These are phyloP conservation scores for Mrakia frigida DNA, from an alignment of 768 basidiomycete species.

Conservation along the genomic window DNA sequence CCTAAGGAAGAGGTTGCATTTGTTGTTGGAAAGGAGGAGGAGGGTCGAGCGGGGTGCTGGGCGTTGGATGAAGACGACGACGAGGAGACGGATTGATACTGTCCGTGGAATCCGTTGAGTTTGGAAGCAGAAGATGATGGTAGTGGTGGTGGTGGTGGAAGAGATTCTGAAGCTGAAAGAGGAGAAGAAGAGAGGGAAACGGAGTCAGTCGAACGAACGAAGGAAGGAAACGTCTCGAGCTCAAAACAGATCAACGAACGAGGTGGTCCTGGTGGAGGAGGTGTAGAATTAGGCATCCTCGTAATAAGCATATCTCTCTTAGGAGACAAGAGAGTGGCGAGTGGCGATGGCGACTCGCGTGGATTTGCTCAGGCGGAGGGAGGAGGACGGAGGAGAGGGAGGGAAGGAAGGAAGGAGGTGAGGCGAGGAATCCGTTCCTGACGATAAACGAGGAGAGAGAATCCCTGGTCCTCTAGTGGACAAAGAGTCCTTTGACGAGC, in stretches of 20 bases:
- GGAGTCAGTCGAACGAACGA: background rate
- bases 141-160: no score
- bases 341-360: no score
- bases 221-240: background rate
- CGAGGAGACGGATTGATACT: no score
- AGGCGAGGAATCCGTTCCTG: background rate
- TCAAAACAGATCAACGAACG: background rate
- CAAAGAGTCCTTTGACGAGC: no score
- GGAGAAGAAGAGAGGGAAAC: background rate
- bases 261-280: background rate
- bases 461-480: no score
- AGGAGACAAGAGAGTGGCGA: background rate
- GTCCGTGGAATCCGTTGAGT: no score
- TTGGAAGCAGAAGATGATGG: no score
- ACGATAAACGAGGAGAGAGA: background rate
- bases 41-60: background rate
- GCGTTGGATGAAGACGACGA: background rate
- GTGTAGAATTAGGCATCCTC: background rate
- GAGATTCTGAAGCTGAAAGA: no score
- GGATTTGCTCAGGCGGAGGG: no score
- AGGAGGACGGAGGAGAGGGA: background rate
- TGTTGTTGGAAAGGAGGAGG: background rate
- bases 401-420: background rate
- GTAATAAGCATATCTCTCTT: background rate
- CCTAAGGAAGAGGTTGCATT: background rate